Evolutionary conservation across 441 rosid species (phyloP).

Genomic region (Dalechampia spathulata): DNA sequence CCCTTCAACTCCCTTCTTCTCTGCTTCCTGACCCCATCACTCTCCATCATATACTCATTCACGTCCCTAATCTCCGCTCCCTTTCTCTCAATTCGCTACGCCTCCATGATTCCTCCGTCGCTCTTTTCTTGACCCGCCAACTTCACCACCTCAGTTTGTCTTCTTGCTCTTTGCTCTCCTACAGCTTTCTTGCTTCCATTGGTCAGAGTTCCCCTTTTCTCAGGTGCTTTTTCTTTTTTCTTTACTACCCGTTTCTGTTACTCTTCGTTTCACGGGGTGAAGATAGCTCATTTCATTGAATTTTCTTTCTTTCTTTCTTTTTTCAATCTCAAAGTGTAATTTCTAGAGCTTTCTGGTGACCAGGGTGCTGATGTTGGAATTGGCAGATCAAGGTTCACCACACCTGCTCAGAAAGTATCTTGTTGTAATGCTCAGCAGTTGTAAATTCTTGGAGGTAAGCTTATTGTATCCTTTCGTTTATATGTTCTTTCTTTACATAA

Average conservation of each 20-base stretch:
- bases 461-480: background rate
- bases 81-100: constrained; percentile 50
- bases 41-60: constrained; percentile 25
- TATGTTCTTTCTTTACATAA: background rate
- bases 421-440: constrained; percentile 30
- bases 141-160: constrained; percentile 41
- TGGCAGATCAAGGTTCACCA: constrained; percentile 31
- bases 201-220: constrained; percentile 42
- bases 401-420: constrained; percentile 22
- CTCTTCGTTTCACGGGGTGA: background rate
- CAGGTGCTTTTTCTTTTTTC: constrained; percentile 24
- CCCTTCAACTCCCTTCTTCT: constrained; percentile 28
- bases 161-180: constrained; percentile 31
- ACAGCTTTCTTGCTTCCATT: constrained; percentile 30
- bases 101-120: constrained; percentile 25
- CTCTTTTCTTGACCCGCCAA: constrained; percentile 24
- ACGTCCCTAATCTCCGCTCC: constrained; percentile 22
- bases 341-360: background rate
- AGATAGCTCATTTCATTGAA: too few species aligned
- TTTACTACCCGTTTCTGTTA: background rate
- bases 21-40: constrained; percentile 28
- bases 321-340: too few species aligned
- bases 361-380: constrained; percentile 48
- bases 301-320: background rate
- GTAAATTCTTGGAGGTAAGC: constrained; percentile 54